phyloP scores from a whole-genome alignment of 208 protist genomes.

The Crithidia thermophila region DNA sequence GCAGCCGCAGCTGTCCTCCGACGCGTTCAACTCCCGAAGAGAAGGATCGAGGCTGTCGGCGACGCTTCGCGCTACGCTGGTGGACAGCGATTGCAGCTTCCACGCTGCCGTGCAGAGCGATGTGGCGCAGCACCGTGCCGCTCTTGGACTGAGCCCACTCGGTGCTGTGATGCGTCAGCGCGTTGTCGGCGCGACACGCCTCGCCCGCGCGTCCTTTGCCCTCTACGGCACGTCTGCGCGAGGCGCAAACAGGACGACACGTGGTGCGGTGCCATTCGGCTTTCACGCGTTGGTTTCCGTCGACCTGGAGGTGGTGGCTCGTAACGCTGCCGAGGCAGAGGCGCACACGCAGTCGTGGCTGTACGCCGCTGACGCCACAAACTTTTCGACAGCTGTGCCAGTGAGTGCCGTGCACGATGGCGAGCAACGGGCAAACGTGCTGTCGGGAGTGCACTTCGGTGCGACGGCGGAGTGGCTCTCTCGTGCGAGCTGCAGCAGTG shows the following conservation, averaged over 20 bases:
- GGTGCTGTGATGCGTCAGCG: constrained; percentile 10
- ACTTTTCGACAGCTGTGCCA: neutral
- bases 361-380: neutral
- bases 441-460: neutral
- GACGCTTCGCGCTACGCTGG: constrained; percentile 6
- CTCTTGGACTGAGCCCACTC: neutral
- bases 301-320: constrained; percentile 19
- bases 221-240: too few species aligned
- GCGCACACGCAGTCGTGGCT: constrained; percentile 12
- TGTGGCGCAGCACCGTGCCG: constrained; percentile 12
- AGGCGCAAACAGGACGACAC: too few species aligned
- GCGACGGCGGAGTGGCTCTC: constrained; percentile 6
- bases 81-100: constrained; percentile 4
- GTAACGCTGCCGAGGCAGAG: neutral
- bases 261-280: neutral
- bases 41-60: too few species aligned
- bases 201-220: constrained; percentile 7
- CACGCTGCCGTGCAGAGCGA: constrained; percentile 7
- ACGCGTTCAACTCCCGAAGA: too few species aligned
- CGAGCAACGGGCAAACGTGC: neutral
- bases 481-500: neutral
- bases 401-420: neutral
- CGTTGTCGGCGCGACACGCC: constrained; percentile 3
- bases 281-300: neutral
- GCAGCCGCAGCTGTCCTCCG: too few species aligned